A percentile compares a stretch with the other conserved stretches of the same genome.
phyloP scores from a whole-genome alignment of 1,139 yeast species.

The Tardiomyces digboiensis region DNA sequence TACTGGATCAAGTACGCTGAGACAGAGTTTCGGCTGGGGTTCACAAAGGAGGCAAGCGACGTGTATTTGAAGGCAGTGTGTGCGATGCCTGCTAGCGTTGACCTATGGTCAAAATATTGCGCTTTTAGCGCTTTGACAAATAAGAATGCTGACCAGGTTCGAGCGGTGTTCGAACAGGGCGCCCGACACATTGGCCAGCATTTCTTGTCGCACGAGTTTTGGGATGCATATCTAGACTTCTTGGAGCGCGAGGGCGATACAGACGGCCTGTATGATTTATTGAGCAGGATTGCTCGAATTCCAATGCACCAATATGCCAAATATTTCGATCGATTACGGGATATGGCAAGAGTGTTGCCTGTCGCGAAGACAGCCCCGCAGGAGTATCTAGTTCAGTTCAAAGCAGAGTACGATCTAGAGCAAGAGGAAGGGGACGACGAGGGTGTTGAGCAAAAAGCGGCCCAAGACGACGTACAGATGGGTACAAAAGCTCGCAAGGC shows the following conservation, averaged over 20 bases:
- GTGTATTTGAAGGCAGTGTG: constrained; percentile 49
- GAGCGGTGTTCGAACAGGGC: constrained; percentile 50
- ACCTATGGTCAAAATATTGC: constrained; percentile 68
- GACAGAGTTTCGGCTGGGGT: constrained; percentile 53
- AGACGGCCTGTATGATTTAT: constrained; percentile 28
- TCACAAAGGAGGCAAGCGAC: constrained; percentile 29
- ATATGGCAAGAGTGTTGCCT: constrained; percentile 16
- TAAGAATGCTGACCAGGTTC: constrained; percentile 20
- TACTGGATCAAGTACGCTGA: constrained; percentile 76
- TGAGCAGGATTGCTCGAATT: constrained; percentile 54
- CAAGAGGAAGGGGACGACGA: constrained; percentile 13
- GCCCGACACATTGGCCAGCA: constrained; percentile 59
- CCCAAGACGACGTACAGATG: background rate
- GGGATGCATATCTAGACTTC: constrained; percentile 61
- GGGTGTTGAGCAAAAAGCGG: background rate
- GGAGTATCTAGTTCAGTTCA: constrained; percentile 6
- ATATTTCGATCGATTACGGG: constrained; percentile 31
- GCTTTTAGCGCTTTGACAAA: constrained; percentile 41
- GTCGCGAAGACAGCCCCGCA: constrained; percentile 17
- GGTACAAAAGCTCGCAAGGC: background rate
- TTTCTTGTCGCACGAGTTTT: constrained; percentile 64
- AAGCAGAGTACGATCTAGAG: constrained; percentile 15
- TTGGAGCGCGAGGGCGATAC: constrained; percentile 33
- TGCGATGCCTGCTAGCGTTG: constrained; percentile 44
- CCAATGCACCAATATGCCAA: constrained; percentile 73